Percentiles rank a stretch among this genome's conserved stretches.
Conservation (phyloP, 371 early-diverging fungal species). For the Lichtheimia ramosa region DNA sequence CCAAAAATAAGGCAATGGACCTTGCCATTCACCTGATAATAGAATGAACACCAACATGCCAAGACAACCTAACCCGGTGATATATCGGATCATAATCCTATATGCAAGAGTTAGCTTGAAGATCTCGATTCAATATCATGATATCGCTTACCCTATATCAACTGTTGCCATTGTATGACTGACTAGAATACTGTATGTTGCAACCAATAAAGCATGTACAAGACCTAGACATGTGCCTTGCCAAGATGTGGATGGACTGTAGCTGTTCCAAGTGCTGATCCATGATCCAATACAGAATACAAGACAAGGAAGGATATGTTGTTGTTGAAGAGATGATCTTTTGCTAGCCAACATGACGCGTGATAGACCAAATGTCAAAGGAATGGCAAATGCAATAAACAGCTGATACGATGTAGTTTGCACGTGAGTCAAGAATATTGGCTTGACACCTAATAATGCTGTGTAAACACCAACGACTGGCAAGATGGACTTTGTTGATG, state of each 20-base stretch:
- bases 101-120: background rate
- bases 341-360: background rate
- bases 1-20: constrained; percentile 8
- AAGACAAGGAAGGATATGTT: background rate
- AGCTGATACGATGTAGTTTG: constrained; percentile 3
- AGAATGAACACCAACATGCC: constrained; percentile 4
- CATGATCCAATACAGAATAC: constrained; percentile 5
- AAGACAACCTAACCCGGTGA: background rate
- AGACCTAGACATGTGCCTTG: background rate
- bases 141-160: background rate
- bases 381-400: constrained; percentile 8
- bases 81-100: constrained; percentile 10
- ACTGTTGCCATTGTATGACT: background rate
- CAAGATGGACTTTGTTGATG: background rate
- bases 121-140: background rate
- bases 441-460: constrained; percentile 6
- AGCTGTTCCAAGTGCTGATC: background rate
- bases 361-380: background rate
- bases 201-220: constrained; percentile 2
- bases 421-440: constrained; percentile 12
- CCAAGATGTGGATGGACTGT: constrained; percentile 4
- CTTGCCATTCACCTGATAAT: constrained; percentile 15
- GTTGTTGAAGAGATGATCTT: no score
- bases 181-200: constrained; percentile 5
- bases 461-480: background rate